Base-by-base conservation (phyloP, 164 flowering plant genomes). In the Annona cherimola region DNA sequence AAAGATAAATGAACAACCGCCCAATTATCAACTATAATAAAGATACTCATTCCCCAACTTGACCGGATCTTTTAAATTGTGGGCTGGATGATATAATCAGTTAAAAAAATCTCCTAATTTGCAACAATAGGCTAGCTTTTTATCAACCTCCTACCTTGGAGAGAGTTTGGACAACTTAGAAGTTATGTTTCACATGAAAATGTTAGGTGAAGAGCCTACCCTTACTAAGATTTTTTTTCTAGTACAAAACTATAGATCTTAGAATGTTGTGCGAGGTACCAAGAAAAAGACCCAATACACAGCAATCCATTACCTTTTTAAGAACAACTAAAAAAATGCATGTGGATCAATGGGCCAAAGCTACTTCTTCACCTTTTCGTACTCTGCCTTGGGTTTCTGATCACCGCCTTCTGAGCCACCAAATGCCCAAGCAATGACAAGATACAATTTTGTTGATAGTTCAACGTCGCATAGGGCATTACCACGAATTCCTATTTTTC, bases 311-410 rank as follows among this genome's bases (percentile, higher is more conserved):
- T 66, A n/a, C 50, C 69, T 50, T 44, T 60, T 66, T 60, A 68
- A 2, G 41, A 46, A 66, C 6, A 12, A 40, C 66, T 63, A 50
- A 50, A n/a, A n/a, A 50, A 16, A 50, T 2, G 42, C 20, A 5
- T 8, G 26, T 2, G 35, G 43, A 63, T 63, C 42, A 50, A 16
- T 16, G 40, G 4, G 26, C 7, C 1, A 43, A 42, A 68, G 9
- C 68, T 78, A 83, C 78, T 84, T 84, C 81, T 83, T 85, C 63
- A 72, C 86, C 77, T 88, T 88, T 76, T 86, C 84, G 44, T 86
- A 86, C 63, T 88, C 91, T 61, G 89, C 91, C 74, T 88, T 89
- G 42, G 85, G 86, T 41, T 86, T 42, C 71, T 83, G 86, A 3
- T 82, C 87, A 42, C 81, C 69, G 19, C 85, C 87, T 63, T 77